Evolutionary conservation across 352 stramenopile species (phyloP), one percentile per base, ranked within the genome.

Genomic region (Globisporangium parvum): DNA sequence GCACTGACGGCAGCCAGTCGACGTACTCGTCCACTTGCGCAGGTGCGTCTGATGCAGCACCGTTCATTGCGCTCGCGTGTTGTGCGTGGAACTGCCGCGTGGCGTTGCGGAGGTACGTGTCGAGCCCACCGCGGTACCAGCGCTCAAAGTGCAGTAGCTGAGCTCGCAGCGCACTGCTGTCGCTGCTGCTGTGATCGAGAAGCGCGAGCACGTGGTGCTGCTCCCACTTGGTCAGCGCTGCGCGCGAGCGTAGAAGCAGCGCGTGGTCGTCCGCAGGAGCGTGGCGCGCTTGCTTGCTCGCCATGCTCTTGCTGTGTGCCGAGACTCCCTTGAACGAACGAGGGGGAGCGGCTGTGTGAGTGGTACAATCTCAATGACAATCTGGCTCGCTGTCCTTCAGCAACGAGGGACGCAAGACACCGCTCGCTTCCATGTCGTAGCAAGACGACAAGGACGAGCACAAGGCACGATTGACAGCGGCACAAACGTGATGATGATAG

Each of bases 51-150:
- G 26, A 31, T 0, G 37, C 26, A 26, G 40, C 15, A 39, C 11
- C 1, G 17, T 15, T 10, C 33, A 31, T 21, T 55, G 37, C 20
- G 9, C 26, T 6, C 20, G 21, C 15, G 24, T 60, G 59, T 24
- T 76, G 52, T 40, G 67, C 62, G 1, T 51, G 62, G 26, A 80
- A 79, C 24, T 88, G 57, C 45, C 66, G 63, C 42, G 70, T 77
- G 17, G 77, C 77, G 10, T 71, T 80, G 40, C 55, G 48, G 26
- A 90, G 28, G 42, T 90, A 90, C 33, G 61, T 62, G 52, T 73
- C 75, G 33, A 90, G 48, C 28, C 80, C 80, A 28, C 77, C 75
- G 23, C 77, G 74, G 62, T 88, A 90, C 79, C 77, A 87, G 20
- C 49, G 42, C 49, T 85, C 73, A 48, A 89, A 87, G 57, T 80